Evolutionary conservation across 768 basidiomycete genomes (phyloP), one percentile per base, ranked within the genome.

Genomic region (Kwoniella dendrophila): DNA sequence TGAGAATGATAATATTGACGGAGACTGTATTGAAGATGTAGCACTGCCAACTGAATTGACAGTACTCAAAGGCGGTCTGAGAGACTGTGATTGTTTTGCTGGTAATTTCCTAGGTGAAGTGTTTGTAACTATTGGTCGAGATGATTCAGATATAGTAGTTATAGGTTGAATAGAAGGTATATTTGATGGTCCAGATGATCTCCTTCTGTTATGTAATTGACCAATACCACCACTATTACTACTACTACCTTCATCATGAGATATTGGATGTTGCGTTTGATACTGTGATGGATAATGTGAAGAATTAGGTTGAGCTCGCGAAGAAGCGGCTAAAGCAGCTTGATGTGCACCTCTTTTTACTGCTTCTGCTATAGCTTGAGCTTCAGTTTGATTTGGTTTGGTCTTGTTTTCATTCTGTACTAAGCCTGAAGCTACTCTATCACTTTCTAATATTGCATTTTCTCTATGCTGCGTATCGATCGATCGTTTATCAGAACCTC

Each of bases 301-400:
- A n/a, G n/a, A n/a, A n/a, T n/a, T n/a, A n/a, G n/a, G 20, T 22
- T 49, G 38, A 4, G 47, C 34, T 32, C 34, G 48, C 27, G 50
- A 34, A 20, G 60, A 24, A 24, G 38, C 54, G 5, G 59, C 59
- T 24, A 55, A 34, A 40, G 56, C 53, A 32, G 52, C 56, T 45
- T 41, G 52, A 40, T 56, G 65, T 45, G 50, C 59, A 32, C 38
- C 50, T 53, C 43, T 58, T 26, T 45, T 53, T 4, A 63, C 71
- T 8, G 69, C 73, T 26, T 70, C 73, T 3, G 66, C 71, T 8
- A 75, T 64, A 16, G 64, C 62, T 47, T 75, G 73, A 50, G 73
- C 73, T 44, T 75, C 73, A 11, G 73, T 75, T 45, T 64, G 73
- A 36, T 51, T 16, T 3, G 49, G 49, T 24, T 51, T 51, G 6